phyloP scores from a whole-genome alignment of 257 asterid genomes.

The Orobanche coerulescens region DNA sequence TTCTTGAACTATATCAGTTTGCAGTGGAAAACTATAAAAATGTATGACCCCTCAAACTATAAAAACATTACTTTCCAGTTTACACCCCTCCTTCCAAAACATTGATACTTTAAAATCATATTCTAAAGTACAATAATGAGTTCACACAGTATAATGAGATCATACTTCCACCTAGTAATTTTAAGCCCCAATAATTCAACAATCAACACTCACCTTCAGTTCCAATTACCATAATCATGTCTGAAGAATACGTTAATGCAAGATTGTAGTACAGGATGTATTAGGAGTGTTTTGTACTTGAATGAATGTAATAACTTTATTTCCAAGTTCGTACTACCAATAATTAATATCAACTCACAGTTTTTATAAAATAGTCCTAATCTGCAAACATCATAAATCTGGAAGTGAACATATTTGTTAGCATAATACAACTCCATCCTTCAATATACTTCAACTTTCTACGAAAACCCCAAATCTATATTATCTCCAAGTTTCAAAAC shows the following conservation, averaged over 20 bases:
- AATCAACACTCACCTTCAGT: background rate
- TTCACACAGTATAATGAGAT: background rate
- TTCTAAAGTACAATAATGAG: background rate
- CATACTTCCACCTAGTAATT: conserved; percentile 2
- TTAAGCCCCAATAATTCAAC: background rate
- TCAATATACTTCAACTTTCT: background rate
- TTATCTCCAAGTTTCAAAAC: background rate
- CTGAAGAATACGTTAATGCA: background rate
- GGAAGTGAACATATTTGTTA: background rate
- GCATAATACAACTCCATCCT: conserved; percentile 17
- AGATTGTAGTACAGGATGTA: background rate
- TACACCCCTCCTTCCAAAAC: background rate
- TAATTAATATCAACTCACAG: background rate
- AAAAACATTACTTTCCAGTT: background rate
- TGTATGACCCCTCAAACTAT: background rate
- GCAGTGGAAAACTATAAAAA: background rate
- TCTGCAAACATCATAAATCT: conserved; percentile 13
- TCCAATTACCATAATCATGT: background rate
- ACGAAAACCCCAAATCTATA: conserved; percentile 6
- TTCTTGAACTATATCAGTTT: background rate
- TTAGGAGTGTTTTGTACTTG: background rate
- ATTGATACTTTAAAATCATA: background rate
- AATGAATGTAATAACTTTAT: background rate
- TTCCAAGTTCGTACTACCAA: background rate
- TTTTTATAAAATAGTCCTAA: background rate